Evolutionary conservation across 1,284 basidiomycete genomes (phyloP), one percentile per base, ranked within the genome.

Genomic region (Leccinum subfulvum): DNA sequence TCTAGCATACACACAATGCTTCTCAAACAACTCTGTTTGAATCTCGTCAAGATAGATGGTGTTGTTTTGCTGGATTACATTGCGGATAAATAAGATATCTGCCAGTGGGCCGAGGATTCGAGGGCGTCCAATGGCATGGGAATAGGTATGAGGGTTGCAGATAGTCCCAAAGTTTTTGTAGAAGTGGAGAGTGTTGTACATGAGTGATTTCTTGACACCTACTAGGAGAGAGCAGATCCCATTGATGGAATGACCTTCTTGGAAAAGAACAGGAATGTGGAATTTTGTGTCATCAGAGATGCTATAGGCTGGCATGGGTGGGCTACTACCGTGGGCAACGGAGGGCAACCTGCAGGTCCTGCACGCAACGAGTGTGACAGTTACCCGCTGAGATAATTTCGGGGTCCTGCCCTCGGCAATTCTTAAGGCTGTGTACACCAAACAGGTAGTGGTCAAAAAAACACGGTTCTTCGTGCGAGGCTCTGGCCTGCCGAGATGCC

Each of bases 121-220:
- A 21, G 33, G n/a, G 1, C 3, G 8, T 5, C 52, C 16, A 11
- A 55, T 18, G 9, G 10, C 9, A 35, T 8, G 6, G 28, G 53
- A 54, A 28, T 54, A 54, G 7, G 2, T 18, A 33, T 39, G 7
- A 39, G 16, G 39, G 39, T 16, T 39, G 8, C 0, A 7, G 39
- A 39, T 16, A 9, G 39, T 39, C 5, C 39, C 39, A 16, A 41
- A 33, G 11, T 11, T 11, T 7, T 55, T 11, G 37, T 57, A 61
- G 11, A 52, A 4, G 5, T 5, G 10, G 26, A 63, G 56, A 44
- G 35, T 64, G 6, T 18, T 58, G 35, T 63, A 63, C 5, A 51
- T 9, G 1, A 63, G 52, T 1, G 1, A 23, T 7, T 64, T 63
- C 55, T 62, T 57, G 56, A 63, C 28, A 26, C 8, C 28, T 1